Conservation (phyloP, 768 basidiomycete genomes). For the Lentinula edodes region DNA sequence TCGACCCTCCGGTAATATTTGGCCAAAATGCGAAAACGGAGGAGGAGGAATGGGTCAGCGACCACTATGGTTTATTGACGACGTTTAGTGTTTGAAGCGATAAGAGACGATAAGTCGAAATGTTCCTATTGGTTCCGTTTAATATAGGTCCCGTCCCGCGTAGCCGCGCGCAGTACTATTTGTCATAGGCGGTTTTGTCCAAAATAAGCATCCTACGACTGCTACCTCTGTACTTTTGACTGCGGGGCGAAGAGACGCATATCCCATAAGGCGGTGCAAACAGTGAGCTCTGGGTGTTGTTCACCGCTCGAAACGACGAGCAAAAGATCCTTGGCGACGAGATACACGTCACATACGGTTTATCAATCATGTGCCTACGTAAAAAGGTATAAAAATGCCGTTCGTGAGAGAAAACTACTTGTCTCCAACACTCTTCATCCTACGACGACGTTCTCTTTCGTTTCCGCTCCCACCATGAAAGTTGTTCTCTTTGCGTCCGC, state of each 20-base stretch:
- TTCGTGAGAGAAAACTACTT: neutral
- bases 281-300: neutral
- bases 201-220: no score
- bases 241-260: neutral
- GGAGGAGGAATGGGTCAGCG: constrained; percentile 51
- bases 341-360: neutral
- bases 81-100: constrained; percentile 10
- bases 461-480: constrained; percentile 37
- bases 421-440: constrained; percentile 18
- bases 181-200: no score
- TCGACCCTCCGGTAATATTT: constrained; percentile 49
- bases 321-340: neutral
- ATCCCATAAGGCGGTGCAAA: neutral
- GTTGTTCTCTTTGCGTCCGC: constrained; percentile 30
- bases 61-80: constrained; percentile 59
- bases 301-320: neutral
- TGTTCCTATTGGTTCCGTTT: neutral
- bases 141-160: neutral
- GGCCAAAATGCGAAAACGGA: constrained; percentile 48
- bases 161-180: neutral
- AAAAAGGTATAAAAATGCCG: neutral
- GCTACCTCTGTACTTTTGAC: neutral
- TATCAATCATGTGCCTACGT: neutral
- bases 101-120: neutral
- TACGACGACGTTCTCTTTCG: constrained; percentile 15